Evolutionary conservation across 2,329 filamentous ascomycete genomes (phyloP), one percentile per base, ranked within the genome.

Genomic region (Colletotrichum camelliae): DNA sequence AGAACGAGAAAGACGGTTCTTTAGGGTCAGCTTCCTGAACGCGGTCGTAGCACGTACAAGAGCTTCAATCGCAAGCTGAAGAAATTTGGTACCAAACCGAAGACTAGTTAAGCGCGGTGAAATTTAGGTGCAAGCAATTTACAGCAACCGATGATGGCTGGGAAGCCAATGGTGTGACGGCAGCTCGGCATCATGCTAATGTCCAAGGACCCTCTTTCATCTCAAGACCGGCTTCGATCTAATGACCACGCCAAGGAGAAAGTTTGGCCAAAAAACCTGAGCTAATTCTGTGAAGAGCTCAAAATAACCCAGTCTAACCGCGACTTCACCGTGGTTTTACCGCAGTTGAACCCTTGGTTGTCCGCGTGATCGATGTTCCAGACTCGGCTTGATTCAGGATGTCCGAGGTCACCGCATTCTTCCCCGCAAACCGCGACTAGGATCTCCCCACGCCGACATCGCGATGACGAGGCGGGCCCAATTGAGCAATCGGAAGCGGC

Each of bases 401-500:
- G 18, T 18, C 31, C 58, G 18, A 62, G 43, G 43, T 62, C 65
- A 37, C 71, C 43, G 71, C 71, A 73, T 37, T 60, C 24, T 43
- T 33, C 60, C 67, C 67, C 52, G 39, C 57, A 64, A 27, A 48
- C n/a, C 33, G 2, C 5, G 37, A 52, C 39, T 33, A 27, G 60
- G 67, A 33, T 60, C n/a, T 66, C 52, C 60, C 72, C 55, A 35
- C 60, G 33, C 37, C 35, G 35, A 52, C 48, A 55, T 66, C 31
- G 68, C n/a, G 33, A 70, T 70, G 72, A 60, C 67, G 29, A 31
- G 29, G n/a, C 29, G 29, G 62, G 55, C 72, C 55, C 61, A 35
- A 72, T 75, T 39, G 29, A 67, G 72, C 55, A 75, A 67, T 75
- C 12, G n/a, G 60, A 72, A 75, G 72, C 68, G 62, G 61, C 68